phyloP scores from a whole-genome alignment of 768 basidiomycete genomes.

The Suillus alpinus region DNA sequence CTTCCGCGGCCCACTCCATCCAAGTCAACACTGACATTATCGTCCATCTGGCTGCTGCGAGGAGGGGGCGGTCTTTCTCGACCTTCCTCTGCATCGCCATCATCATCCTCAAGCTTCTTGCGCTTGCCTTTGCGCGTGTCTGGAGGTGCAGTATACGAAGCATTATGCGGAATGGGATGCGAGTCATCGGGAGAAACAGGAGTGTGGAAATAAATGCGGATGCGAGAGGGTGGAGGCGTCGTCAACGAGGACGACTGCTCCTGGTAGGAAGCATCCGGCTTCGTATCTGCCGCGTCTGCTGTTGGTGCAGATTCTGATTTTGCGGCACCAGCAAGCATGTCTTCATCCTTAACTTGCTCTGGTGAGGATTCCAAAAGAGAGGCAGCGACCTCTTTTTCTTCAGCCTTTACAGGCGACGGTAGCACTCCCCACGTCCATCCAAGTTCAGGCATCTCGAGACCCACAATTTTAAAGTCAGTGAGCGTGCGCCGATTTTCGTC shows the following conservation, averaged over 20 bases:
- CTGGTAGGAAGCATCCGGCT: constrained; percentile 24
- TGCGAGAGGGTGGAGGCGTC: constrained; percentile 67
- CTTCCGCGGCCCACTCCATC: constrained; percentile 59
- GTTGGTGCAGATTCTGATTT: constrained; percentile 19
- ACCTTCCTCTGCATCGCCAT: constrained; percentile 74
- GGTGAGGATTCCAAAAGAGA: constrained; percentile 31
- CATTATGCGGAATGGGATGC: constrained; percentile 66
- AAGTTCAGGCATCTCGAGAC: constrained; percentile 78
- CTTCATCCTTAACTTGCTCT: constrained; percentile 31
- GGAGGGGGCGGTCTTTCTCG: constrained; percentile 65
- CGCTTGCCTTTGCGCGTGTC: constrained; percentile 77
- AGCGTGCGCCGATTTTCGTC: constrained; percentile 89
- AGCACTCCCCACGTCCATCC: constrained; percentile 84
- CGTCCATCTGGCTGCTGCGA: constrained; percentile 42
- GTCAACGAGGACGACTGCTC: constrained; percentile 28
- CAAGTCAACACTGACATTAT: constrained; percentile 54
- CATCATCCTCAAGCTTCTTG: constrained; percentile 88
- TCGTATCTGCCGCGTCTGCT: constrained; percentile 32
- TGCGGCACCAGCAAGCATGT: constrained; percentile 18
- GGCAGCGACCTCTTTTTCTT: constrained; percentile 34
- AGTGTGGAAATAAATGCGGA: constrained; percentile 91
- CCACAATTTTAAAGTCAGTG: constrained; percentile 97
- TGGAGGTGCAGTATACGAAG: constrained; percentile 46
- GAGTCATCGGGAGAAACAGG: constrained; percentile 81
- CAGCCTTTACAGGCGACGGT: constrained; percentile 36